Base-by-base conservation (phyloP, 352 stramenopile genomes). In the Globisporangium radiosum region DNA sequence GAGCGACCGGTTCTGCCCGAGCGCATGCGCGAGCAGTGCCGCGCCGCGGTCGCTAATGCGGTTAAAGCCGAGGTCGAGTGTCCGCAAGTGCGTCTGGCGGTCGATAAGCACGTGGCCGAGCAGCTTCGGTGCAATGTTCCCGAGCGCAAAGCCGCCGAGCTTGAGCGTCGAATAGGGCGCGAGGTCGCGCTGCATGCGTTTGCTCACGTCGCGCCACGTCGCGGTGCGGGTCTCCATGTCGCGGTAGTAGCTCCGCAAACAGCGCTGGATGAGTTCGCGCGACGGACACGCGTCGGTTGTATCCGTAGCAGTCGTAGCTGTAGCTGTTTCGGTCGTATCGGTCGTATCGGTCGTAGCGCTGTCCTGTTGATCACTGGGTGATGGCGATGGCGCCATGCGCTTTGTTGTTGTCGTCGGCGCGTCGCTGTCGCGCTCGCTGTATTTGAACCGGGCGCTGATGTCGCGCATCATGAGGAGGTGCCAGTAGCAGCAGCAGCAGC, bases 61-160 rank as follows among this genome's bases (percentile, higher is more conserved):
- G 63, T 94, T 94, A 50, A 92, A 92, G 3, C 84, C 82, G 11
- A 94, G 65, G 53, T 94, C 82, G 15, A 94, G 65, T 42, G 81
- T 88, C 25, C 67, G 70, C 40, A 94, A 58, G 36, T 60, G 7
- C 40, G 40, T 82, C 17, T 59, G 56, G 25, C 61, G 75, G 40
- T 66, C 62, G 19, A 68, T 64, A 2, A 94, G 59, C 47, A 89
- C 82, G 54, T 76, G 72, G 1, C 75, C 66, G 33, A 94, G 64
- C 51, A 91, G 54, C 60, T 73, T 73, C 4, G 82, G 77, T 47
- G 72, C 76, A 19, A 75, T 63, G 63, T 92, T 83, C 36, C 84
- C 84, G 25, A 94, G 64, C 44, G 82, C 88, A 51, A 92, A 90
- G 44, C 81, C 80, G n/a, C 81, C 78, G 2, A 93, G 77, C 60